Evolutionary conservation across 306 rosid genomes (phyloP).

Genomic region (Pyrus communis): DNA sequence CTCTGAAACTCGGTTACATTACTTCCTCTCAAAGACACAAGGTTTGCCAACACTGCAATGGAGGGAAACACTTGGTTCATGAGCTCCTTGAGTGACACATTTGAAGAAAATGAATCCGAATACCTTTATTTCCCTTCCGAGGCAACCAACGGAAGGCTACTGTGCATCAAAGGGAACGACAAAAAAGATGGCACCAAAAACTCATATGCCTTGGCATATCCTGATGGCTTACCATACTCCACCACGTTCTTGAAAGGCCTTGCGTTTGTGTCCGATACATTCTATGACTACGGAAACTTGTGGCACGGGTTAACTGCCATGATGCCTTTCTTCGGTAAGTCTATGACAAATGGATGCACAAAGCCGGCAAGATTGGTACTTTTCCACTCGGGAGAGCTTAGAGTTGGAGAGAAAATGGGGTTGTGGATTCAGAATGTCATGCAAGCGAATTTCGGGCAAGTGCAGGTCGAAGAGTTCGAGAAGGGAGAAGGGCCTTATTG

Average conservation of each 20-base stretch:
- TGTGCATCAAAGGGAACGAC: constrained; percentile 19
- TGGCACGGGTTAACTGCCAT: constrained; percentile 22
- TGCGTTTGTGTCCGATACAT: constrained; percentile 19
- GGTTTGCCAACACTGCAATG: constrained; percentile 16
- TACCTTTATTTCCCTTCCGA: constrained; percentile 18
- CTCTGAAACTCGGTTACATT: constrained; percentile 22
- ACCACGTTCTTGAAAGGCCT: constrained; percentile 16
- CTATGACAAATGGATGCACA: constrained; percentile 7
- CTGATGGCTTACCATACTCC: constrained; percentile 12
- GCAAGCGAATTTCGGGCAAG: constrained; percentile 17
- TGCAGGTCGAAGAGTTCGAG: constrained; percentile 1
- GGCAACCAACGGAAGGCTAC: constrained; percentile 12
- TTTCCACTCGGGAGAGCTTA: constrained; percentile 30
- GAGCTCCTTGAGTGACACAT: constrained; percentile 22
- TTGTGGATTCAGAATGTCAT: constrained; percentile 17
- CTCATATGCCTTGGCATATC: constrained; percentile 26
- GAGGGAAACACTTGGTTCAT: constrained; percentile 27
- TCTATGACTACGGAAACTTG: constrained; percentile 23
- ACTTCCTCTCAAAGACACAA: constrained; percentile 23
- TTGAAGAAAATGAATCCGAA: constrained; percentile 9
- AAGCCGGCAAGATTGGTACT: constrained; percentile 22
- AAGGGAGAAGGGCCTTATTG: constrained; percentile 18
- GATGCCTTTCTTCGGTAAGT: constrained; percentile 31
- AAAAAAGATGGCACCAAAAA: constrained; percentile 15
- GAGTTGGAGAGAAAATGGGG: constrained; percentile 19